phyloP scores from a whole-genome alignment of 495 filamentous ascomycete genomes.

The Articulospora tetracladia region DNA sequence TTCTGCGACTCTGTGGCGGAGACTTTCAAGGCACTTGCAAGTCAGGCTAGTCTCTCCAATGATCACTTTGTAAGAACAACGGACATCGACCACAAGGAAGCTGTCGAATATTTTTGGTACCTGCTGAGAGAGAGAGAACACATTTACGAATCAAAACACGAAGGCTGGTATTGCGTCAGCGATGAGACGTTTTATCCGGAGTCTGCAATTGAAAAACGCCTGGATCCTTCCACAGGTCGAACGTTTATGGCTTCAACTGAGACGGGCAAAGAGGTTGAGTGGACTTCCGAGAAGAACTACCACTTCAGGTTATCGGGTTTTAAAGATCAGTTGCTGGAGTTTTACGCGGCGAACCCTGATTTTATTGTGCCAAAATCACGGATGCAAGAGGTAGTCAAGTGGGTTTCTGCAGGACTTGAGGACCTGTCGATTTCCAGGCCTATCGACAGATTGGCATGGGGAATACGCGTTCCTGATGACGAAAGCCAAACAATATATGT shows the following conservation, averaged over 20 bases:
- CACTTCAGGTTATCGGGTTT: constrained; percentile 89
- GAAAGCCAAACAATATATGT: constrained; percentile 90
- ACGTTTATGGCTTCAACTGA: constrained; percentile 81
- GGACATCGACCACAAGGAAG: constrained; percentile 71
- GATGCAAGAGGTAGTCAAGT: constrained; percentile 63
- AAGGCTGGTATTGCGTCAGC: constrained; percentile 94
- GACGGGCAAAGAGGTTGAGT: constrained; percentile 89
- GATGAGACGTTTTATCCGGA: constrained; percentile 95
- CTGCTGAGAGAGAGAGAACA: constrained; percentile 69
- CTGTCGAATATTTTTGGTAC: constrained; percentile 89
- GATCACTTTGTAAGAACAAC: constrained; percentile 93
- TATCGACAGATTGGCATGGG: constrained; percentile 74
- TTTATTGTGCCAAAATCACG: constrained; percentile 68
- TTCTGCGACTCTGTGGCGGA: constrained; percentile 60
- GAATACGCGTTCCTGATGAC: constrained; percentile 85
- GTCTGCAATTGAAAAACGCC: constrained; percentile 62
- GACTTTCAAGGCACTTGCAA: constrained; percentile 66
- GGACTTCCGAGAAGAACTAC: constrained; percentile 92
- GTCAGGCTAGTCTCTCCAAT: constrained; percentile 60
- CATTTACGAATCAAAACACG: constrained; percentile 82
- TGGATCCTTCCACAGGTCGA: constrained; percentile 76
- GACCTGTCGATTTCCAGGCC: constrained; percentile 92
- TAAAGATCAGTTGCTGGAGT: constrained; percentile 65
- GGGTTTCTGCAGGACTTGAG: constrained; percentile 65
- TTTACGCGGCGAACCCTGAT: constrained; percentile 67